Conservation (phyloP, 192 early-diverging fungal genomes). For the Paraglomus brasilianum region DNA sequence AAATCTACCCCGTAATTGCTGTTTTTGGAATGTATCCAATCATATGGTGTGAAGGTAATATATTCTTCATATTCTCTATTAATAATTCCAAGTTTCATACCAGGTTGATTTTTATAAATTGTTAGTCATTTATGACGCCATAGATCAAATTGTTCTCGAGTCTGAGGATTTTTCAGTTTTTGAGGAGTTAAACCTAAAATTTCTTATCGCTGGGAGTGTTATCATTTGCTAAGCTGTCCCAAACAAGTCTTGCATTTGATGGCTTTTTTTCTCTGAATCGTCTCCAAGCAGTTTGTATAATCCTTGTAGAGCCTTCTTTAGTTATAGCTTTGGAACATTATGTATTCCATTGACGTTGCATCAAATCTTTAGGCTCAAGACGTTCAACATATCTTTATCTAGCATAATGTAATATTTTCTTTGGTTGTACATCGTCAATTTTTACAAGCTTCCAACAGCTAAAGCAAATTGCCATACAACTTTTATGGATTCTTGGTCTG, state of each 20-base stretch:
- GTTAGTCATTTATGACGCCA: conserved; percentile 8
- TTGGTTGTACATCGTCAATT: background rate
- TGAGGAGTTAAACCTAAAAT: background rate
- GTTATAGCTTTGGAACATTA: background rate
- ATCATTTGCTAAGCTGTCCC: background rate
- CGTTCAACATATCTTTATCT: background rate
- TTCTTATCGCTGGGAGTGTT: no score
- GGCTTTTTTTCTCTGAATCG: background rate
- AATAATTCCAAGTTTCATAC: background rate
- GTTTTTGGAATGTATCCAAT: background rate
- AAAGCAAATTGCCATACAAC: background rate
- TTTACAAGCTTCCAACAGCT: background rate
- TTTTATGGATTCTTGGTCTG: conserved; percentile 3
- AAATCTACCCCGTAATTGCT: no score
- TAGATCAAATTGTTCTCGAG: conserved; percentile 14
- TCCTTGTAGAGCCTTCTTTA: background rate
- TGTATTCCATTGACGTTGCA: background rate
- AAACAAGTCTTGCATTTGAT: background rate
- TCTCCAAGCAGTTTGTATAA: no score
- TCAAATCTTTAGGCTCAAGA: background rate
- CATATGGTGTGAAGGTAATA: background rate
- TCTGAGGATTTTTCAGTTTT: conserved; percentile 8
- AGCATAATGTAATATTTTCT: background rate
- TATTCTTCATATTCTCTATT: conserved; percentile 8
- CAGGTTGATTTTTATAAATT: conserved; percentile 4